These are phyloP conservation scores for Trypanosoma melophagium DNA, from an alignment of 208 protist species.

Conservation along the genomic window DNA sequence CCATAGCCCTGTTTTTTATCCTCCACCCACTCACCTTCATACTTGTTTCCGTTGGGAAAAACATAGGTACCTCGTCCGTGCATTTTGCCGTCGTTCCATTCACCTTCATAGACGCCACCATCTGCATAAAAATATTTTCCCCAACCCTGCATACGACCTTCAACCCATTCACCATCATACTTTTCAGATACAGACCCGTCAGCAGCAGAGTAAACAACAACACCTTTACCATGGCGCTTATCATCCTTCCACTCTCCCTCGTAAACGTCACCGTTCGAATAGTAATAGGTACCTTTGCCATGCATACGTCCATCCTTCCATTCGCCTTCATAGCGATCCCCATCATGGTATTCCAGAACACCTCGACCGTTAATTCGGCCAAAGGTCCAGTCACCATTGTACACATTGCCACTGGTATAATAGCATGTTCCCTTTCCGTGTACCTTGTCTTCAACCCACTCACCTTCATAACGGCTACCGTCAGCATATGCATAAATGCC, in stretches of 20 bases:
- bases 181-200: slow-evolving; percentile 91
- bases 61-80: slow-evolving; percentile 92
- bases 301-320: slow-evolving; percentile 95
- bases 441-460: slow-evolving; percentile 95
- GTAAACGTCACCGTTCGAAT: slow-evolving; percentile 89
- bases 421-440: slow-evolving; percentile 91
- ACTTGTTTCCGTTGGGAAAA: slow-evolving; percentile 94
- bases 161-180: slow-evolving; percentile 94
- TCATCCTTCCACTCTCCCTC: slow-evolving; percentile 93
- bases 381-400: slow-evolving; percentile 90
- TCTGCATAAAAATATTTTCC: slow-evolving; percentile 94
- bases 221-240: slow-evolving; percentile 92
- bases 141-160: slow-evolving; percentile 94
- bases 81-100: slow-evolving; percentile 92
- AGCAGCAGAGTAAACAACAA: slow-evolving; percentile 87
- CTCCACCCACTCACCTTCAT: slow-evolving; percentile 93
- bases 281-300: slow-evolving; percentile 89
- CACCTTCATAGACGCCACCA: slow-evolving; percentile 90
- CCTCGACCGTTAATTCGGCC: slow-evolving; percentile 91
- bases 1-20: slow-evolving; percentile 92
- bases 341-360: slow-evolving; percentile 87
- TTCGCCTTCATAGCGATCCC: slow-evolving; percentile 91
- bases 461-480: slow-evolving; percentile 89
- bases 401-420: slow-evolving; percentile 89
- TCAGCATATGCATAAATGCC: slow-evolving; percentile 93